Conservation (phyloP, 306 rosid genomes). For the Cucurbita pepo region DNA sequence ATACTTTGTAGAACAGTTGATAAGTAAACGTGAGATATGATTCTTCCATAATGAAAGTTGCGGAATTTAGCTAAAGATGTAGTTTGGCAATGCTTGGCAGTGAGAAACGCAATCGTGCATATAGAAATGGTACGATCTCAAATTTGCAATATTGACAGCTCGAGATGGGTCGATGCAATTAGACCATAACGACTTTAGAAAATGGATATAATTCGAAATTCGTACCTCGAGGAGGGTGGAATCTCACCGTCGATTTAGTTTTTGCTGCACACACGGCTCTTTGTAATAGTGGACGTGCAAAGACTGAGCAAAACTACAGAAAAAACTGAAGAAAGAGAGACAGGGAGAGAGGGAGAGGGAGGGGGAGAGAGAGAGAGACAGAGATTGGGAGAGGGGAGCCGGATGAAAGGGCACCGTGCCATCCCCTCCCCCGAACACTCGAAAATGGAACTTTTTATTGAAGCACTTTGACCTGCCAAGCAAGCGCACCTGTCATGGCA, state of each 20-base stretch:
- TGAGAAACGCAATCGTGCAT: background rate
- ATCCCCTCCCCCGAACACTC: background rate
- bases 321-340: background rate
- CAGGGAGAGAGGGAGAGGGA: background rate
- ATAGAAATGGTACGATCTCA: background rate
- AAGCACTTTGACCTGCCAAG: background rate
- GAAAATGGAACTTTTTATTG: background rate
- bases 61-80: background rate
- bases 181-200: background rate
- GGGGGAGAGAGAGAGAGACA: background rate
- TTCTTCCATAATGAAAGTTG: background rate
- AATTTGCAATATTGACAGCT: background rate
- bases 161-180: background rate
- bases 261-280: background rate
- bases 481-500: background rate
- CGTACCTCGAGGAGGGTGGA: background rate
- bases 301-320: background rate
- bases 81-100: background rate
- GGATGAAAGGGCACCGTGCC: background rate
- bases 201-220: background rate
- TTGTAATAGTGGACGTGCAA: background rate
- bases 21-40: background rate
- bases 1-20: background rate
- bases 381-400: background rate
- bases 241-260: background rate